Evolutionary conservation across 2,329 filamentous ascomycete genomes (phyloP), one percentile per base, ranked within the genome.

Genomic region (Aspergillus sp.): DNA sequence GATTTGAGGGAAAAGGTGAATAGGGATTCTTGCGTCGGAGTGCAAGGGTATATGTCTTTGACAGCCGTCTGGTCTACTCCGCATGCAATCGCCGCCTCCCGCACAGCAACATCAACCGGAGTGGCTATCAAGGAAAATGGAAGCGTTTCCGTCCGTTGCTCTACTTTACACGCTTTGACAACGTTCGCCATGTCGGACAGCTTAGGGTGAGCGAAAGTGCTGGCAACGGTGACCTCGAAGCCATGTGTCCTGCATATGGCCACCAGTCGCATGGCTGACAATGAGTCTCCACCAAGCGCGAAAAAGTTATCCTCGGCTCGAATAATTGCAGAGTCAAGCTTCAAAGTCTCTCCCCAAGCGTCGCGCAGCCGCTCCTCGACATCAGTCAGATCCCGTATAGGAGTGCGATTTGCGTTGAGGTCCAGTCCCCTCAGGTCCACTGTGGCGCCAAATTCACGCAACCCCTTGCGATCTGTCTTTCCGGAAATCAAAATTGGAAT

Each of bases 1-100:
- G 74, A 70, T 53, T 74, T 75, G 17, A 73, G 66, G 0, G 75
- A 76, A 47, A 79, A 72, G 0, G 76, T 75, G 30, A 78, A 64
- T 1, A 79, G 62, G 1, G 74, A 76, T 49, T 74, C 72, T 46
- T 75, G 73, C 0, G 69, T 67, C 1, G 72, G 66, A 5, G 71
- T 75, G 51, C 70, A 73, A 9, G 73, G 72, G 42, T 74, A 75
- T 5, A 74, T 71, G 40, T 75, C 73, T 50, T 73, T 63, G 33
- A 75, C 60, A 1, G 61, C 56, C 2, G 52, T 48, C n/a, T 45
- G 41, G 16, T 63, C 51, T 3, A 68, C 46, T 17, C 63, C 63
- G 47, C 70, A 74, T 5, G 71, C 62, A 17, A 64, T 48, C 3
- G 75, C 69, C 9, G 68, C 73, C 47, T 78, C 73, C 0, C 47